These are phyloP conservation scores for Reutealis trisperma DNA, from an alignment of 345 rosid genomes.

Conservation along the genomic window DNA sequence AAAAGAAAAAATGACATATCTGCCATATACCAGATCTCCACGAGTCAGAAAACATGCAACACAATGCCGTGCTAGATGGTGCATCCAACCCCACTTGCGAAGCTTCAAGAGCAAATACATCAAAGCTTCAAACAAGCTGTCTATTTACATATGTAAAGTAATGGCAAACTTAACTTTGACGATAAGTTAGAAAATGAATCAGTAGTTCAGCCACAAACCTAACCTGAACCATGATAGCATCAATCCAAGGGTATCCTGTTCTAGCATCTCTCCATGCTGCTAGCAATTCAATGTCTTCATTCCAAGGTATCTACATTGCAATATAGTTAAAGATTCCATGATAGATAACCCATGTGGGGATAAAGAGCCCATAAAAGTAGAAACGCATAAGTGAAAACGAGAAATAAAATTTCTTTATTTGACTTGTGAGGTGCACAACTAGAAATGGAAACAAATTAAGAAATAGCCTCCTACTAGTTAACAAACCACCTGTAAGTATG, in stretches of 20 bases:
- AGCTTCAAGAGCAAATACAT: conserved; percentile 50
- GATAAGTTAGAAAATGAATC: not conserved
- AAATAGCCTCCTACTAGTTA: conserved; percentile 1
- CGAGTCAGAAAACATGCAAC: conserved; percentile 97
- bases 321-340: conserved; percentile 5
- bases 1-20: conserved; percentile 1
- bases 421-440: not conserved
- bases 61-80: conserved; percentile 87
- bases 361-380: not conserved
- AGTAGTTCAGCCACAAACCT: conserved; percentile 25
- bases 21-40: conserved; percentile 77
- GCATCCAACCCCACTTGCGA: conserved; percentile 97
- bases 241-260: conserved; percentile 98
- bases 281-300: conserved; percentile 59
- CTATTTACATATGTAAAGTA: not conserved
- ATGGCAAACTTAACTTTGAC: not conserved
- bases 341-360: not conserved
- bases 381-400: not conserved
- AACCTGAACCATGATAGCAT: conserved; percentile 99
- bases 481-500: not conserved
- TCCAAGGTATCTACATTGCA: conserved; percentile 87
- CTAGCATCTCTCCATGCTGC: conserved; percentile 91
- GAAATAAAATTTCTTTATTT: not conserved
- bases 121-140: conserved; percentile 6
- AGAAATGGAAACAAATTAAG: not conserved